A percentile compares a stretch with the other conserved stretches of the same genome.
phyloP scores from a whole-genome alignment of 495 filamentous ascomycete genomes.

The Penicillium simplicissimum region DNA sequence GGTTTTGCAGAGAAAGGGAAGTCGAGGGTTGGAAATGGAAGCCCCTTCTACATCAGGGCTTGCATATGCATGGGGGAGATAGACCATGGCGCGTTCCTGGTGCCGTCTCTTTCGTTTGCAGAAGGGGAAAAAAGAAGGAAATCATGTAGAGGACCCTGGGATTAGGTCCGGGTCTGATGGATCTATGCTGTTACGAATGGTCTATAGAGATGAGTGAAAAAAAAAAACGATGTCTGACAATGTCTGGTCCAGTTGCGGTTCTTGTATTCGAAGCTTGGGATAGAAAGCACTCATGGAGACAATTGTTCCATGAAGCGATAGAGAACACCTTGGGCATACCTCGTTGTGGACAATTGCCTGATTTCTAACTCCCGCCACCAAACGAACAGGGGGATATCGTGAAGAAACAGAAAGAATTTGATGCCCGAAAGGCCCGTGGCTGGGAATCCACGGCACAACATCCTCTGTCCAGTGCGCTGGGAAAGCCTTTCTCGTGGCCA shows the following conservation, averaged over 20 bases:
- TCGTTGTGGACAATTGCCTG: background rate
- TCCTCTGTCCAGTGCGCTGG: background rate
- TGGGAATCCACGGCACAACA: background rate
- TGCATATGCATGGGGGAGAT: background rate
- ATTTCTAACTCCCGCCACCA: background rate
- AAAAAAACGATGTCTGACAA: constrained; percentile 33
- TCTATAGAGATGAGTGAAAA: constrained; percentile 47
- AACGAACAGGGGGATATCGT: constrained; percentile 1
- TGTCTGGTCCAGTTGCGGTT: constrained; percentile 14
- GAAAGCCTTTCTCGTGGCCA: background rate
- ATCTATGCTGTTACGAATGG: constrained; percentile 52
- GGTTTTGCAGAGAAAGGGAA: constrained; percentile 20
- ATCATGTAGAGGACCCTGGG: constrained; percentile 27
- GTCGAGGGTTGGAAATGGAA: constrained; percentile 16
- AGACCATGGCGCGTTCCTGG: constrained; percentile 11
- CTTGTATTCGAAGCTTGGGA: background rate
- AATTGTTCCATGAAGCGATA: background rate
- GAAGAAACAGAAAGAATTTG: background rate
- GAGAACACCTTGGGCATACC: background rate
- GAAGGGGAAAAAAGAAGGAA: constrained; percentile 18
- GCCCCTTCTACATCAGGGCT: background rate
- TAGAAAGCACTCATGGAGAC: background rate
- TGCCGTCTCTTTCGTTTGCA: constrained; percentile 3
- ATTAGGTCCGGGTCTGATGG: constrained; percentile 27
- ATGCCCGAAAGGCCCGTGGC: background rate